A percentile compares a stretch with the other conserved stretches of the same genome.
phyloP scores from a whole-genome alignment of 305 asterid genomes.

The Withania somnifera region DNA sequence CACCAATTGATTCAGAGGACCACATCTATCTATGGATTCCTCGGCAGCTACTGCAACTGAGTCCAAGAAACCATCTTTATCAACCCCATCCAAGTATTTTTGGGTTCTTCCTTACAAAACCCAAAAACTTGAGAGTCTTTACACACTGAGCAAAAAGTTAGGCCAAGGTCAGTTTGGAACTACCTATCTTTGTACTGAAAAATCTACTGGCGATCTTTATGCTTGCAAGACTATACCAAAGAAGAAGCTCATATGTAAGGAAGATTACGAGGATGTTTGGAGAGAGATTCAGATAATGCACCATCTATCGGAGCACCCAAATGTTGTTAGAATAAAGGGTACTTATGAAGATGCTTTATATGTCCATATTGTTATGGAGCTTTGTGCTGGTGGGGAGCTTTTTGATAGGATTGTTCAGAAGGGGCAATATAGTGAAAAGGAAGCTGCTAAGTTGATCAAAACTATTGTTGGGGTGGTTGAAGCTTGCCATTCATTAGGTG shows the following conservation, averaged over 20 bases:
- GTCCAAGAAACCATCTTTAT: neutral
- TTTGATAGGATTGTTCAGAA: slow-evolving; percentile 84
- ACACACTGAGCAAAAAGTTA: slow-evolving; percentile 60
- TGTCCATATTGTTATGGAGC: slow-evolving; percentile 90
- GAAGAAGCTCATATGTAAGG: slow-evolving; percentile 67
- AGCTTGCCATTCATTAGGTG: slow-evolving; percentile 88
- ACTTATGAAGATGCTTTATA: slow-evolving; percentile 66
- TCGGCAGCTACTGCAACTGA: neutral
- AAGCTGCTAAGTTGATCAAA: slow-evolving; percentile 73
- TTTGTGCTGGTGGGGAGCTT: slow-evolving; percentile 91
- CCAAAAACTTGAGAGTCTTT: slow-evolving; percentile 40
- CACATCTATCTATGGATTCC: neutral
- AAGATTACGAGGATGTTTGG: slow-evolving; percentile 40
- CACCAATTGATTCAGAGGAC: slow-evolving; percentile 5
- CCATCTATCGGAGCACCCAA: slow-evolving; percentile 83
- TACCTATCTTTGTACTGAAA: slow-evolving; percentile 68
- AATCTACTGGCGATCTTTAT: slow-evolving; percentile 39
- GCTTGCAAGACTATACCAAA: slow-evolving; percentile 93
- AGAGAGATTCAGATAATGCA: slow-evolving; percentile 97
- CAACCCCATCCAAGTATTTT: slow-evolving; percentile 28
- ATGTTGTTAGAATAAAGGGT: slow-evolving; percentile 80
- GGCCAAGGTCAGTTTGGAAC: slow-evolving; percentile 94
- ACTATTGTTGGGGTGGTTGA: slow-evolving; percentile 84
- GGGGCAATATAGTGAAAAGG: slow-evolving; percentile 86
- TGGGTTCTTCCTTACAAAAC: slow-evolving; percentile 85